Base-by-base conservation (phyloP, 2,329 filamentous ascomycete species). In the Diaporthe sp. region DNA sequence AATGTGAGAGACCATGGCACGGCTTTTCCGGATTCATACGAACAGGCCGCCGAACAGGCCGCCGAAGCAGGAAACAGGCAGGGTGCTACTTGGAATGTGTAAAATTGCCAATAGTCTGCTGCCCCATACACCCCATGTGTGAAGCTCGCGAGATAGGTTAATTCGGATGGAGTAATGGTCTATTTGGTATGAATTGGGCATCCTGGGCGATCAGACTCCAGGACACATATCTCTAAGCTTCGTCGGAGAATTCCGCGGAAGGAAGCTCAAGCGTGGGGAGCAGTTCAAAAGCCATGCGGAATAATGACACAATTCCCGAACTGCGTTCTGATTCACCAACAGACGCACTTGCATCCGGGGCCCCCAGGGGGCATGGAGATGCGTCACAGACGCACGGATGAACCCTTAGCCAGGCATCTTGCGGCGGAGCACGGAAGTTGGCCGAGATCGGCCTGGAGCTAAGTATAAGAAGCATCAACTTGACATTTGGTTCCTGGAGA, bases 361-460 rank as follows among this genome's bases (percentile, higher is more conserved):
- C 44, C 37, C 31, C 19, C 28, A 37, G 8, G 17, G 34, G 22
- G 22, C 57, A 59, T 15, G 34, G 37, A 62, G 22, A 42, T 19
- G 37, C n/a, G 58, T 44, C 37, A 62, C n/a, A 44, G 58, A 12
- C 37, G 10, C 37, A 61, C 58, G 58, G 58, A 15, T 62, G 58
- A 62, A 62, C 58, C 58, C n/a, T 62, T 62, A 62, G n/a, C 58
- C 58, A 44, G 58, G 37, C 58, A 13, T 19, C 58, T 44, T 42
- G 37, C 6, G n/a, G 58, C 22, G n/a, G 37, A 44, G 37, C 58
- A 62, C 58, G 58, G 58, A 62, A 62, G 58, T 62, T 62, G 58
- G 58, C 58, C 58, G 58, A 62, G 37, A 42, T 62, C 58, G 58
- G 58, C 15, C 58, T n/a, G 58, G 37, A 44, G 58, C n/a, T 19